These are phyloP conservation scores for Pleurotus platypus DNA, from an alignment of 768 basidiomycete genomes.

Conservation along the genomic window DNA sequence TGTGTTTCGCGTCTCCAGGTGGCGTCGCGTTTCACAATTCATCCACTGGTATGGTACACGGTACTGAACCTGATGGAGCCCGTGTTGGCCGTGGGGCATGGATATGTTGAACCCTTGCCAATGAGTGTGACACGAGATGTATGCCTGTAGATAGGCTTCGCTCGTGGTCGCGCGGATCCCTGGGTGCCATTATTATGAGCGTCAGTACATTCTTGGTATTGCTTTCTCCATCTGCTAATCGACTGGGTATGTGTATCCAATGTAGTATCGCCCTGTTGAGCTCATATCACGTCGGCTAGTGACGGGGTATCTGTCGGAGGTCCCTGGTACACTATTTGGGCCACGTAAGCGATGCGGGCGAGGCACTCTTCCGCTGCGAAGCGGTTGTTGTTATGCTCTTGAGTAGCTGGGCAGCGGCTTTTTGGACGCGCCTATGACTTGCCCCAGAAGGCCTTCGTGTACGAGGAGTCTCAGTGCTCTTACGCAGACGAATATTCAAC, in stretches of 20 bases:
- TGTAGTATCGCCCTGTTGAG: neutral
- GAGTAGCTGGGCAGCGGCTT: neutral
- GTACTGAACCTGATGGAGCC: too few relatives aligned
- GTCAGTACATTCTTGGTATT: too few relatives aligned
- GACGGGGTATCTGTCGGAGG: neutral
- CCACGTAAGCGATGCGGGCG: neutral
- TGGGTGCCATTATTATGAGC: too few relatives aligned
- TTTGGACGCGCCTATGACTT: too few relatives aligned
- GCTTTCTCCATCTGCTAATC: too few relatives aligned
- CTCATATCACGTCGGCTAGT: neutral
- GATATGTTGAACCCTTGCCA: too few relatives aligned
- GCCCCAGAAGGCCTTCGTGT: neutral
- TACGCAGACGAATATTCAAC: neutral
- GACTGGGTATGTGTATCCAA: too few relatives aligned
- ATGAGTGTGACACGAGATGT: too few relatives aligned
- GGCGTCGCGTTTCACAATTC: neutral
- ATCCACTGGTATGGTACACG: neutral
- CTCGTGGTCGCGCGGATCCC: too few relatives aligned
- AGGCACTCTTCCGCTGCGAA: neutral
- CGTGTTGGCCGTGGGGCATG: too few relatives aligned
- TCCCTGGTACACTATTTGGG: neutral
- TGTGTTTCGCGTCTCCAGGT: neutral
- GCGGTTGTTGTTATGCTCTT: neutral
- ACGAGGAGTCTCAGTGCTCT: neutral
- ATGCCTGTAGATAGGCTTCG: too few relatives aligned